Base-by-base conservation (phyloP, 1,284 basidiomycete species). In the Crepidotus sp. region DNA sequence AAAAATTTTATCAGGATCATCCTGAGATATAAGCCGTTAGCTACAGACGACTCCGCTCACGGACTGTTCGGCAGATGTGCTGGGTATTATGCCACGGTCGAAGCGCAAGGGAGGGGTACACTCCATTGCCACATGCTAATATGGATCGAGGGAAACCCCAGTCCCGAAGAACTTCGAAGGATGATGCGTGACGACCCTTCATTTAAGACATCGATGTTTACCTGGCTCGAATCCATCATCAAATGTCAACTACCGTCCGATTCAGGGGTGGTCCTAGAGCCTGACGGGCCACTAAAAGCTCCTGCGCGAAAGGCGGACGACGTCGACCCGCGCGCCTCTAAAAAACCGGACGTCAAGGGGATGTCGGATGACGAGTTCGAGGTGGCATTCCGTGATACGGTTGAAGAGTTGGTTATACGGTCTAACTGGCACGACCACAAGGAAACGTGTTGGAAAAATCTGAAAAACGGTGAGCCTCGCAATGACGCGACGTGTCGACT, bases 21-120 rank as follows among this genome's bases (percentile, higher is more conserved):
- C 4, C n/a, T 43, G 8, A 15, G 13, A 3, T 32, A 15, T 7
- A 17, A 42, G 30, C 22, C 11, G 11, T 10, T 27, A 13, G 17
- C 33, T 1, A 3, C 29, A 1, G 8, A 21, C 0, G 29, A 33
- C 0, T 24, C 36, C 0, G 22, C 25, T 0, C 34, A 21, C 7
- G 59, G 60, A 1, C 30, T 56, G 4, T 57, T 61, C 35, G 60
- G 62, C 2, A 36, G 30, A 10, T 57, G 58, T 11, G 36, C 36
- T 11, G 60, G 52, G 0, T 65, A 63, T 32, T 61, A 57, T 42
- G 61, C 57, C 0, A 54, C 53, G 2, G 57, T 53, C 1, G 52
- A 53, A 34, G 45, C 54, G 1, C 54, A 55, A 25, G 52, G 54
- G 1, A 35, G 48, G 19, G 52, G 52, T 0, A 52, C 50, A 1